Base-by-base conservation (phyloP, 257 asterid species). In the Eucommia ulmoides region DNA sequence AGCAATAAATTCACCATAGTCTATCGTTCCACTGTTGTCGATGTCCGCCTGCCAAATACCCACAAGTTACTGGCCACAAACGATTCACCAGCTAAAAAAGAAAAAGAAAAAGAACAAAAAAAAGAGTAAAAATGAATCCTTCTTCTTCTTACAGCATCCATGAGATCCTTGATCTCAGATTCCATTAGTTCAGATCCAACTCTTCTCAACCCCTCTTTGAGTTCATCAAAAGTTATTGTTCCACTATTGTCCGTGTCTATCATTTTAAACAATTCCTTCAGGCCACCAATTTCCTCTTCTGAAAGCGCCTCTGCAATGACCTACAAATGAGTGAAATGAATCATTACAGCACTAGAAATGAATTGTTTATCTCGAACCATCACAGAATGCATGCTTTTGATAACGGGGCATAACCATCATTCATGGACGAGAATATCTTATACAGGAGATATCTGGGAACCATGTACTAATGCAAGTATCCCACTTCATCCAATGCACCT, bases 111-210 rank as follows among this genome's bases (percentile, higher is more conserved):
- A 22, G 50, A 56, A 8, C 18, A 44, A 15, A 8, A 18, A 41
- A 50, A 46, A 10, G 29, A 52, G 38, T 6, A 29, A 29, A 12
- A 29, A 29, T 12, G 12, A 29, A 29, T 29, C 8, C 38, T 29
- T 29, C 12, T 29, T 42, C 48, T 50, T 49, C 67, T 19, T 77
- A 88, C 97, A 18, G 97, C 95, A 11, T 72, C 75, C 97, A 88
- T 88, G 33, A 88, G 94, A 67, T 77, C 83, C 72, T 79, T 79
- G 45, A 88, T 88, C 71, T 88, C 97, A 20, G 97, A 82, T 63
- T 88, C 97, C 95, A 84, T 84, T 10, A 88, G 73, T 62, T 84
- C 93, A 14, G 97, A 84, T 21, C 97, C 97, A 14, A 88, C 97
- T 71, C 83, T 62, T 66, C 61, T 69, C 64, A 84, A 64, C 22